Percentiles rank a stretch among this genome's conserved stretches.
Conservation (phyloP, 2,329 filamentous ascomycete genomes). For the Tolypocladium inflatum region DNA sequence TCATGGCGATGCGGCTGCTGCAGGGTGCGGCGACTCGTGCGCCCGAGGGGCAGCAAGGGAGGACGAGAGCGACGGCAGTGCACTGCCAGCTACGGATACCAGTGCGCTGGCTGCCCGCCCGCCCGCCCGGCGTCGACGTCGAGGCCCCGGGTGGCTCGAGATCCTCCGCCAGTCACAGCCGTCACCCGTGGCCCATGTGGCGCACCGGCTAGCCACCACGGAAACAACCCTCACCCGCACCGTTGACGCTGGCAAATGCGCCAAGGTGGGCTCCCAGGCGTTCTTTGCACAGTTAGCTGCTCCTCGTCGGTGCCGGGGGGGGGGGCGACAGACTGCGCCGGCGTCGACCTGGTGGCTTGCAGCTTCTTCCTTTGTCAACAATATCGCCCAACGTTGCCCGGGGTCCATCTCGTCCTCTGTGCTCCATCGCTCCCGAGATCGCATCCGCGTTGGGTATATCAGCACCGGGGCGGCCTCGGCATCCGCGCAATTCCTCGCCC, state of each 20-base stretch:
- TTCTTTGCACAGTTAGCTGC: neutral
- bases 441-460: neutral
- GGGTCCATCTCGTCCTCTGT: neutral
- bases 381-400: neutral
- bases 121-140: too few relatives aligned
- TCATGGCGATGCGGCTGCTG: neutral
- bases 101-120: too few relatives aligned
- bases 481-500: neutral
- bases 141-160: neutral
- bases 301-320: neutral
- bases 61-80: too few relatives aligned
- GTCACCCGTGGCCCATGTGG: neutral
- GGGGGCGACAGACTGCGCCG: neutral
- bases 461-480: neutral
- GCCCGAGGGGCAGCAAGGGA: neutral
- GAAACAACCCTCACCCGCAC: neutral
- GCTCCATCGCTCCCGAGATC: neutral
- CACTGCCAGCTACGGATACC: too few relatives aligned
- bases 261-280: neutral
- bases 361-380: neutral
- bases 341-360: neutral
- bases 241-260: neutral
- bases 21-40: neutral
- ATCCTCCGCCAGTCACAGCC: neutral
- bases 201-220: neutral